Evolutionary conservation across 352 stramenopile species (phyloP).

Genomic region (Globisporangium uncinulatum): DNA sequence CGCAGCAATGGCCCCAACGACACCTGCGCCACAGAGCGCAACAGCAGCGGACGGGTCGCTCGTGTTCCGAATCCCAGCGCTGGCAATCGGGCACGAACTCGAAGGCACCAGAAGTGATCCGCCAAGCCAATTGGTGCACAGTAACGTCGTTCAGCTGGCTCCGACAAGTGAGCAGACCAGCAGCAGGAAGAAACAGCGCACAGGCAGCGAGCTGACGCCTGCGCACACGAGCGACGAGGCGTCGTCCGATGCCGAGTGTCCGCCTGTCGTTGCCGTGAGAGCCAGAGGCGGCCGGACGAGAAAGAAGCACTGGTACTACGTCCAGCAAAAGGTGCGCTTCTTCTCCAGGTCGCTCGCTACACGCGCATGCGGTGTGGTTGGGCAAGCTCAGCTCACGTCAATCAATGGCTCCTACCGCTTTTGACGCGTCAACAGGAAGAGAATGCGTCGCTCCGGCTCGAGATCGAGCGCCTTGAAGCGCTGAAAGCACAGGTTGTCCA

Average conservation of each 20-base stretch:
- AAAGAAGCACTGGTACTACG: constrained; percentile 1
- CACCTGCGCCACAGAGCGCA: neutral
- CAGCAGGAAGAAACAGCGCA: neutral
- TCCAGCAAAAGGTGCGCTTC: neutral
- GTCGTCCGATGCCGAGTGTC: neutral
- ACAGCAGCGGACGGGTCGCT: neutral
- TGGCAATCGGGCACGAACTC: neutral
- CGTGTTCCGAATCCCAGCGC: neutral
- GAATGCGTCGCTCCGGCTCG: neutral
- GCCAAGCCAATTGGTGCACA: no score
- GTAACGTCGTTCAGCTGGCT: neutral
- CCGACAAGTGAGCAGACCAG: neutral
- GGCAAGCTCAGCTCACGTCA: no score
- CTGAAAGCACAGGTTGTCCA: neutral
- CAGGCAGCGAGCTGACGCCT: neutral
- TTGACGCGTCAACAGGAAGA: neutral
- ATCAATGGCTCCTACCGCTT: no score
- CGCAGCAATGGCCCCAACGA: neutral
- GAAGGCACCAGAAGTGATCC: no score
- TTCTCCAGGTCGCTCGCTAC: no score
- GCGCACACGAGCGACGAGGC: constrained; percentile 1
- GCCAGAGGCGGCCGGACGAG: neutral
- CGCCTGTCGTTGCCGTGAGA: neutral
- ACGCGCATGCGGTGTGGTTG: no score
- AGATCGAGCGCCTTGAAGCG: constrained; percentile 1